Evolutionary conservation across 2,329 filamentous ascomycete genomes (phyloP).

Genomic region (Fusarium coffeatum): DNA sequence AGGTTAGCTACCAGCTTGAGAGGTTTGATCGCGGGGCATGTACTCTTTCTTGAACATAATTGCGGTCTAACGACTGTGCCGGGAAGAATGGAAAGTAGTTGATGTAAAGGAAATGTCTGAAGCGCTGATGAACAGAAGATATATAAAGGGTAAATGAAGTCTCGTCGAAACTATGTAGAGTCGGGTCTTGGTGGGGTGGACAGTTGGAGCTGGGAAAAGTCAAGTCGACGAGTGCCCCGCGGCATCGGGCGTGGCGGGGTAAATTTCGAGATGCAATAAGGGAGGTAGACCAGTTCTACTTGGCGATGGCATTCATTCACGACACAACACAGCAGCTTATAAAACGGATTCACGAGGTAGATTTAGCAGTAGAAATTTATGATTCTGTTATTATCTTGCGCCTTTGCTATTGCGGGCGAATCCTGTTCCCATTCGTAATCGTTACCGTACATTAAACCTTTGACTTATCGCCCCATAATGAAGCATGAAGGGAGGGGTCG

Average conservation of each 20-base stretch:
- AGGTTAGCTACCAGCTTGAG: conserved; percentile 33
- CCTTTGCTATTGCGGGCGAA: background rate
- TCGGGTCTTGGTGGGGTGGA: conserved; percentile 39
- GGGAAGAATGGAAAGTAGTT: background rate
- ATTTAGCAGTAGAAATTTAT: background rate
- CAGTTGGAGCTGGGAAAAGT: conserved; percentile 42
- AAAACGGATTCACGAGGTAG: background rate
- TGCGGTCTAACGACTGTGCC: conserved; percentile 40
- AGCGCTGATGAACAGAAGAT: background rate
- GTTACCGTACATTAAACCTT: conserved; percentile 30
- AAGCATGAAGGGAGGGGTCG: conserved; percentile 17
- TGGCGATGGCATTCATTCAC: background rate
- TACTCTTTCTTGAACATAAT: conserved; percentile 96
- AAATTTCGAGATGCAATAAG: conserved; percentile 48
- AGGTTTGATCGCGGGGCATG: conserved; percentile 46
- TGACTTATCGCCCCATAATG: background rate
- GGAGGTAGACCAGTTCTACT: conserved; percentile 12
- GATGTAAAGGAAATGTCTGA: background rate
- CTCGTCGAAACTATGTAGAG: conserved; percentile 12
- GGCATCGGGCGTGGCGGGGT: conserved; percentile 44
- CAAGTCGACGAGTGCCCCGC: conserved; percentile 43
- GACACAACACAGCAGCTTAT: background rate
- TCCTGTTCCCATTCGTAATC: background rate
- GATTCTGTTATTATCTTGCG: conserved; percentile 27
- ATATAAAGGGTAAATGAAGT: background rate